Conservation (phyloP, 257 asterid genomes). For the Solanum pinnatisectum region DNA sequence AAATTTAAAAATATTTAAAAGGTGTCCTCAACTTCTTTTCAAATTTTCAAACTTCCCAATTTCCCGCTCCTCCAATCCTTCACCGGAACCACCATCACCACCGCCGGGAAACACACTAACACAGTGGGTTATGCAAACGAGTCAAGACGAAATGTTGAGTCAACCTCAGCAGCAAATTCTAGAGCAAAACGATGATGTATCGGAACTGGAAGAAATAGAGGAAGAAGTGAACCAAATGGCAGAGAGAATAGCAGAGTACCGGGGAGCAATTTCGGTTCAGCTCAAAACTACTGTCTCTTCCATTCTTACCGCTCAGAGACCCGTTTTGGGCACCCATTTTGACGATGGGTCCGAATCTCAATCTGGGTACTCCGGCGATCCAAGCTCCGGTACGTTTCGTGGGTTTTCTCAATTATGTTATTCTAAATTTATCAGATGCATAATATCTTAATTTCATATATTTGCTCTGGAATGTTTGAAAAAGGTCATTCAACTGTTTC, state of each 20-base stretch:
- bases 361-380: conserved; percentile 8
- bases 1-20: not conserved
- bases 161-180: conserved; percentile 5
- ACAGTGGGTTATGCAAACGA: not conserved
- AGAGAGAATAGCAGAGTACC: conserved; percentile 30
- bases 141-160: not conserved
- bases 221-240: conserved; percentile 51
- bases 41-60: not conserved
- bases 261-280: conserved; percentile 43
- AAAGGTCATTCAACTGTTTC: not conserved
- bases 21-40: not conserved
- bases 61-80: not conserved
- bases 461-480: not conserved
- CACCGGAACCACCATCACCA: not conserved
- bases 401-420: not conserved
- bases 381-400: conserved; percentile 20
- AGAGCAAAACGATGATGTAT: conserved; percentile 16
- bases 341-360: conserved; percentile 19
- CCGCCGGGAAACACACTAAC: not conserved
- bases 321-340: conserved; percentile 15
- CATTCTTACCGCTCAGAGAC: conserved; percentile 43
- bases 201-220: conserved; percentile 22
- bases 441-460: not conserved
- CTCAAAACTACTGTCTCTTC: conserved; percentile 41
- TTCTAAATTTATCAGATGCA: not conserved